These are phyloP conservation scores for Rhodosporidiobolus sp. DNA, from an alignment of 768 basidiomycete species.

Conservation along the genomic window DNA sequence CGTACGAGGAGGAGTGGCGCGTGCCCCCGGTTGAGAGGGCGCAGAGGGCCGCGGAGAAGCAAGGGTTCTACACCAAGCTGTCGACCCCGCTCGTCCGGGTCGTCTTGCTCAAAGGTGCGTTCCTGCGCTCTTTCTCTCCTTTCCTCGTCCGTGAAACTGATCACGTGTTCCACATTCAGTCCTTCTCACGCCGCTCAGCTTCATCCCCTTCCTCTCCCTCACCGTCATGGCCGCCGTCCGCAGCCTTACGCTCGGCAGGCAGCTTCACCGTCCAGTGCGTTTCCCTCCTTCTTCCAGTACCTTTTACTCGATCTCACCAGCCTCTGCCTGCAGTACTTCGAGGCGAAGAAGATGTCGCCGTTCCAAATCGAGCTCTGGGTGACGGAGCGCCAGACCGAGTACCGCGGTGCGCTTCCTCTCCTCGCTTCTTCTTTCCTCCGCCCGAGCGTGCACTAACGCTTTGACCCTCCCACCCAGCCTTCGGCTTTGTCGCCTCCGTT, in stretches of 20 bases:
- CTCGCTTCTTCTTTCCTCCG: background rate
- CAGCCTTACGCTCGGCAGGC: slow-evolving; percentile 48
- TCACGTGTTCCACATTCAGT: slow-evolving; percentile 10
- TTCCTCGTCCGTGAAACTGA: background rate
- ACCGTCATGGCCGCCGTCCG: slow-evolving; percentile 39
- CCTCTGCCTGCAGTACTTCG: slow-evolving; percentile 51
- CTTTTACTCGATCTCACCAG: background rate
- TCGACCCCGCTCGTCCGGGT: slow-evolving; percentile 32
- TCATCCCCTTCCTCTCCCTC: slow-evolving; percentile 40
- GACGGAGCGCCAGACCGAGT: slow-evolving; percentile 40
- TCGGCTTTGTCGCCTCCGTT: slow-evolving; percentile 51
- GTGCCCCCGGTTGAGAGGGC: slow-evolving; percentile 42
- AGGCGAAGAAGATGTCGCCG: slow-evolving; percentile 50
- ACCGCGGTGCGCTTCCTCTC: slow-evolving; percentile 24
- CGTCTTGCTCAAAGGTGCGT: slow-evolving; percentile 37
- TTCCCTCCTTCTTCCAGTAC: background rate
- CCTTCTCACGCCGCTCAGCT: slow-evolving; percentile 42
- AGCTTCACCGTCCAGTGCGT: slow-evolving; percentile 47
- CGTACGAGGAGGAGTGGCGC: slow-evolving; percentile 44
- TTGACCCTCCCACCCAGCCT: slow-evolving; percentile 41
- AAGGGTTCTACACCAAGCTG: slow-evolving; percentile 31
- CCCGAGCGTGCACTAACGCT: too few relatives aligned
- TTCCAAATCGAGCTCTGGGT: slow-evolving; percentile 42
- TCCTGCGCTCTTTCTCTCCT: background rate
- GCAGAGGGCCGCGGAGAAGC: slow-evolving; percentile 33